These are phyloP conservation scores for Wickerhamomyces tratensis DNA, from an alignment of 805 yeast species.

Conservation along the genomic window DNA sequence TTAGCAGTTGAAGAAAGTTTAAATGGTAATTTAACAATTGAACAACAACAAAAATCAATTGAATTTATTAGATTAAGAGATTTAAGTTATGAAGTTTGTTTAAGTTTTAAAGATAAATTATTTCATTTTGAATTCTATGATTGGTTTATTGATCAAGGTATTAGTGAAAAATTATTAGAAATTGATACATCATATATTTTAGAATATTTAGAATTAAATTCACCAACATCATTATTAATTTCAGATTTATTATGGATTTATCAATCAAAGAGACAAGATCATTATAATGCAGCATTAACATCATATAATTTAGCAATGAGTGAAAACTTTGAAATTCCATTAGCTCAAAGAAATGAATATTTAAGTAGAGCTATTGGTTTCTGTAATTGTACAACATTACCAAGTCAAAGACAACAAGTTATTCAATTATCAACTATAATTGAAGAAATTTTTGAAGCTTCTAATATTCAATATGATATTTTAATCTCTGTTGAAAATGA, in stretches of 20 bases:
- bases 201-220: conserved; percentile 62
- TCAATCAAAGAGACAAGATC: conserved; percentile 72
- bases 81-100: conserved; percentile 63
- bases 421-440: conserved; percentile 59
- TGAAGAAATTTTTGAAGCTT: conserved; percentile 77
- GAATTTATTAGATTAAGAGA: conserved; percentile 53
- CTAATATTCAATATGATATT: conserved; percentile 62
- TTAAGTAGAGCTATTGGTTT: conserved; percentile 89
- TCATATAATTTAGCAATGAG: conserved; percentile 67
- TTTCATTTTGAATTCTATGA: conserved; percentile 90
- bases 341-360: conserved; percentile 75
- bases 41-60: conserved; percentile 11
- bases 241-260: conserved; percentile 85
- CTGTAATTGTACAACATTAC: conserved; percentile 77
- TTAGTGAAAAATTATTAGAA: conserved; percentile 66
- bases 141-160: conserved; percentile 78
- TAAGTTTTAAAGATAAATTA: conserved; percentile 66
- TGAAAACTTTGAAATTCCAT: conserved; percentile 47
- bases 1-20: conserved; percentile 34
- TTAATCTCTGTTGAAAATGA: conserved; percentile 39
- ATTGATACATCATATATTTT: conserved; percentile 76
- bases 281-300: conserved; percentile 77
- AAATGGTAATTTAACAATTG: conserved; percentile 23
- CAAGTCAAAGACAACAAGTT: conserved; percentile 67
- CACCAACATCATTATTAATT: conserved; percentile 54